These are phyloP conservation scores for Microbotryomycetes sp. DNA, from an alignment of 1,284 basidiomycete genomes.

Conservation along the genomic window DNA sequence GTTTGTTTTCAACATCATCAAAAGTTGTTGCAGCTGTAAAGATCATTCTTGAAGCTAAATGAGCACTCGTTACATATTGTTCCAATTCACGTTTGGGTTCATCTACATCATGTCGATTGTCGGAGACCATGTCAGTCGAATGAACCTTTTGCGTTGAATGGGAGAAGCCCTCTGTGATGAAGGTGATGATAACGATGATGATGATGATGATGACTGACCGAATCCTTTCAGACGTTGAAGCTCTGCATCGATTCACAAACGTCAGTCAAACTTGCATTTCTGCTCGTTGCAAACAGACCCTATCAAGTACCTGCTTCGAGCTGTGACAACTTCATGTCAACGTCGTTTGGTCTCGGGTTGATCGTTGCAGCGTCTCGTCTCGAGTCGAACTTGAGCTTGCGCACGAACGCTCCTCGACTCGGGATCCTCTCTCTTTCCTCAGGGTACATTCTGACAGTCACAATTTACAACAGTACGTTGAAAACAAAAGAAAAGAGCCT, in stretches of 20 bases:
- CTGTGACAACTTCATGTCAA: background rate
- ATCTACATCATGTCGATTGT: background rate
- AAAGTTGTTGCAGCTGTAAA: conserved; percentile 29
- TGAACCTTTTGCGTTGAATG: background rate
- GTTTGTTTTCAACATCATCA: conserved; percentile 32
- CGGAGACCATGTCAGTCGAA: background rate
- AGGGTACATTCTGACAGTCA: too few relatives aligned
- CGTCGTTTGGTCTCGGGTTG: background rate
- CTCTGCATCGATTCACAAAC: conserved; percentile 16
- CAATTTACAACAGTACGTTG: too few relatives aligned
- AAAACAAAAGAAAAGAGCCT: too few relatives aligned
- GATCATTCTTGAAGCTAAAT: conserved; percentile 32
- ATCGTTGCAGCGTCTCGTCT: too few relatives aligned
- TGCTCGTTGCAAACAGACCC: too few relatives aligned
- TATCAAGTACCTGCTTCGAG: background rate
- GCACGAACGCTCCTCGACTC: too few relatives aligned
- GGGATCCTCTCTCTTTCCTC: too few relatives aligned
- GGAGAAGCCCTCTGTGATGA: too few relatives aligned
- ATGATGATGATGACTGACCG: conserved; percentile 1
- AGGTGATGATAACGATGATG: background rate
- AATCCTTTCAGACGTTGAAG: conserved; percentile 32
- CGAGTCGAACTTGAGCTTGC: too few relatives aligned
- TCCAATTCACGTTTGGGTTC: conserved; percentile 30
- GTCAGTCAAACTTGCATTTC: too few relatives aligned
- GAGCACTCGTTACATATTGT: conserved; percentile 28